These are phyloP conservation scores for Turnera subulata DNA, from an alignment of 345 rosid species.

Conservation along the genomic window DNA sequence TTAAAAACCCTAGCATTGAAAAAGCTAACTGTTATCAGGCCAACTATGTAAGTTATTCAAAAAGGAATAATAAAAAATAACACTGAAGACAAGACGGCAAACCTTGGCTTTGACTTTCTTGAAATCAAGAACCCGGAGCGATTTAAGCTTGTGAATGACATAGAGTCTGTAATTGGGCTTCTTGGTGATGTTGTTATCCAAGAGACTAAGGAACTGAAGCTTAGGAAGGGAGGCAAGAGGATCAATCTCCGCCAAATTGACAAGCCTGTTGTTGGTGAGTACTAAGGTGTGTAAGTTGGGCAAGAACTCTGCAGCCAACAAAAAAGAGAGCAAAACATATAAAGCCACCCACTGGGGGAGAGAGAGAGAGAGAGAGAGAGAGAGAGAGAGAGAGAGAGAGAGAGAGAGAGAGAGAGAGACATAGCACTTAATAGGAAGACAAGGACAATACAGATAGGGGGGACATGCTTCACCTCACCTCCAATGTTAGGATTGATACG, in stretches of 20 bases:
- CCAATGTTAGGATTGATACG: constrained; percentile 88
- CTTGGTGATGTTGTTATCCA: constrained; percentile 91
- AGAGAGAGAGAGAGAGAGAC: too few species aligned
- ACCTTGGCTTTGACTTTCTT: constrained; percentile 94
- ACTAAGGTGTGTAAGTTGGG: constrained; percentile 86
- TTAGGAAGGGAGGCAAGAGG: constrained; percentile 82
- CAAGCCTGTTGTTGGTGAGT: constrained; percentile 95
- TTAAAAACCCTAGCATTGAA: too few species aligned
- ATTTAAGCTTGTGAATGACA: constrained; percentile 80
- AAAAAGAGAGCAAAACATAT: too few species aligned
- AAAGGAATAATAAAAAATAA: too few species aligned
- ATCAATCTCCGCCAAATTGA: constrained; percentile 95
- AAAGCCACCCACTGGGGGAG: too few species aligned
- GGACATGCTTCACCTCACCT: constrained; percentile 35
- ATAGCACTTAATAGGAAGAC: too few species aligned
- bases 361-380: too few species aligned
- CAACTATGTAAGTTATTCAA: too few species aligned
- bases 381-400: too few species aligned
- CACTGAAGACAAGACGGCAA: too few species aligned
- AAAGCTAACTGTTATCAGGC: too few species aligned
- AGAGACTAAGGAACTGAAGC: constrained; percentile 83
- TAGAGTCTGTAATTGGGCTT: constrained; percentile 89
- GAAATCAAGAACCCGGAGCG: constrained; percentile 90
- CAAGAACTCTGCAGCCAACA: constrained; percentile 81
- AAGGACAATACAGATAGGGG: background rate